phyloP scores from a whole-genome alignment of 2,329 filamentous ascomycete genomes.

The Dryadomyces quercivorus region DNA sequence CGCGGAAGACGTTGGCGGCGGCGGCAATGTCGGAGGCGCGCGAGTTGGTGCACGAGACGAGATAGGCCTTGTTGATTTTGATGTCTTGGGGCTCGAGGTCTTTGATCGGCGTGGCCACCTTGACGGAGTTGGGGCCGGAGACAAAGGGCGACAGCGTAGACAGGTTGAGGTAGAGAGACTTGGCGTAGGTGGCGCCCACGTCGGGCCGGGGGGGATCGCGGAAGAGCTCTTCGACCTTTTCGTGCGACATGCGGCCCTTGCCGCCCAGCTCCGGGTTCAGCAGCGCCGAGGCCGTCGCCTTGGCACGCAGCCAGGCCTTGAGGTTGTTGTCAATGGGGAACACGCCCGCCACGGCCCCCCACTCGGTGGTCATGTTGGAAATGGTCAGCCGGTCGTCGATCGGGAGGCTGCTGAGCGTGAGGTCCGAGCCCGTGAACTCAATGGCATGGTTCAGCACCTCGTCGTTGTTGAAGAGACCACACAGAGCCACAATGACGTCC shows the following conservation, averaged over 20 bases:
- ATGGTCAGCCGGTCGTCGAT: slow-evolving; percentile 61
- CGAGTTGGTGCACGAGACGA: slow-evolving; percentile 84
- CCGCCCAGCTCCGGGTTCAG: slow-evolving; percentile 24
- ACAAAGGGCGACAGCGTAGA: slow-evolving; percentile 76
- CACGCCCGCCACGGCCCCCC: slow-evolving; percentile 52
- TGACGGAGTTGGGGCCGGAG: slow-evolving; percentile 82
- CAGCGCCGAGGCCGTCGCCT: slow-evolving; percentile 62
- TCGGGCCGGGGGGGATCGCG: slow-evolving; percentile 58
- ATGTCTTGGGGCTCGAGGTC: slow-evolving; percentile 66
- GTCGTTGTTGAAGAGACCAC: slow-evolving; percentile 72
- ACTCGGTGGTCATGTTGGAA: slow-evolving; percentile 67
- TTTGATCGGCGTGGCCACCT: slow-evolving; percentile 65
- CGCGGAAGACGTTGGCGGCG: slow-evolving; percentile 74
- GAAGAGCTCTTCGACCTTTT: slow-evolving; percentile 60
- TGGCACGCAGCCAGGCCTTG: slow-evolving; percentile 60
- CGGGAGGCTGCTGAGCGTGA: slow-evolving; percentile 56
- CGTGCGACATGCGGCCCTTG: slow-evolving; percentile 55
- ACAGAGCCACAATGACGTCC: slow-evolving; percentile 84
- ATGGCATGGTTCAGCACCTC: slow-evolving; percentile 87
- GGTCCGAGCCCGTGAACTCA: slow-evolving; percentile 71
- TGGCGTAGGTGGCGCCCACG: slow-evolving; percentile 67
- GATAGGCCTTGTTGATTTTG: slow-evolving; percentile 68
- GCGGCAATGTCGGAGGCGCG: slow-evolving; percentile 69
- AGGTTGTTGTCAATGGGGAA: slow-evolving; percentile 73
- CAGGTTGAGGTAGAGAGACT: slow-evolving; percentile 69